Conservation (phyloP, 345 rosid genomes). For the Euphorbia lathyris region DNA sequence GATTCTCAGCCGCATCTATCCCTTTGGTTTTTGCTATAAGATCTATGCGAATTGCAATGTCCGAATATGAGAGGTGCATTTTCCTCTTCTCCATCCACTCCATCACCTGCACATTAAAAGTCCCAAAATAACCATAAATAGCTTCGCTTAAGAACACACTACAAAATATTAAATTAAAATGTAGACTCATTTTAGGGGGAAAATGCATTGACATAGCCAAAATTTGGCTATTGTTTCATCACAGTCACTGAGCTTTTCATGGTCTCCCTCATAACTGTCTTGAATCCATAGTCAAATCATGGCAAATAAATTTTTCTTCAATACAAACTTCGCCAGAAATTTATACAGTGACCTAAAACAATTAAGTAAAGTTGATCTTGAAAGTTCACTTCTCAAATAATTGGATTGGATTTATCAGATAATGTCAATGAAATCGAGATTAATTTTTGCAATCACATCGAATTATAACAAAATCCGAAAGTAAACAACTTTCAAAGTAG, state of each 20-base stretch:
- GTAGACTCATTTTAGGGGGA: neutral
- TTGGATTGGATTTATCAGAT: no score
- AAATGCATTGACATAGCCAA: neutral
- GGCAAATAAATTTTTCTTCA: no score
- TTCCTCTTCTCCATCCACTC: constrained; percentile 82
- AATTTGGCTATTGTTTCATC: no score
- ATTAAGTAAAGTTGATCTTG: no score
- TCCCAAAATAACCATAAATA: neutral
- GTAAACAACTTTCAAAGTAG: neutral
- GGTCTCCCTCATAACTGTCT: no score
- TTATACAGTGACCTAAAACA: no score
- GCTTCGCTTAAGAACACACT: neutral
- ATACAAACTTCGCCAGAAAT: no score
- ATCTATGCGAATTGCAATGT: constrained; percentile 54
- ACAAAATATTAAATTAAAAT: neutral
- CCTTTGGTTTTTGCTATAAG: constrained; percentile 61
- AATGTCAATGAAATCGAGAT: no score
- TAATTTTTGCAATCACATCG: neutral
- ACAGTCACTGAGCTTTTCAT: no score
- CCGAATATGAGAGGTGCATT: constrained; percentile 33
- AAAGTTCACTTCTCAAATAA: no score
- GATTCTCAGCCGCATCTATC: constrained; percentile 54
- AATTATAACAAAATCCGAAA: neutral
- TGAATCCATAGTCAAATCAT: no score
- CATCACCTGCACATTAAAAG: constrained; percentile 40